Percentiles rank a stretch among this genome's conserved stretches.
These are phyloP conservation scores for Talaromyces verruculosus DNA, from an alignment of 2,329 filamentous ascomycete species.

Conservation along the genomic window DNA sequence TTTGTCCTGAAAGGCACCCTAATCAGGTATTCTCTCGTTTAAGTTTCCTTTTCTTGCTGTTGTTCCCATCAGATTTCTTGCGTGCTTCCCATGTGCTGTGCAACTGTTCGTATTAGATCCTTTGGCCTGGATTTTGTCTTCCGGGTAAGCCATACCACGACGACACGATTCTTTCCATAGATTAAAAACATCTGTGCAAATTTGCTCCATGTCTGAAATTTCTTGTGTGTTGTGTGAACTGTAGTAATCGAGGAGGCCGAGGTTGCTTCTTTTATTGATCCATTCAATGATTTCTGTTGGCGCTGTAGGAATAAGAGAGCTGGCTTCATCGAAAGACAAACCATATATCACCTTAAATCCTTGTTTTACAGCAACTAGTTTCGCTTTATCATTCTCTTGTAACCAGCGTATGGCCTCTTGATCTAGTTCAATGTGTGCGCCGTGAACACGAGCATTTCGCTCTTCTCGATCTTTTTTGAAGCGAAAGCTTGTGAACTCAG, in stretches of 20 bases:
- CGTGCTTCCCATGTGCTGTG: neutral
- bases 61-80: neutral
- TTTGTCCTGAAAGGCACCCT: too few relatives aligned
- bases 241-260: neutral
- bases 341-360: too few relatives aligned
- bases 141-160: neutral
- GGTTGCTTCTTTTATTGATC: constrained; percentile 1
- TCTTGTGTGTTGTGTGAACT: neutral
- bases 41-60: too few relatives aligned
- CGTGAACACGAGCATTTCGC: too few relatives aligned
- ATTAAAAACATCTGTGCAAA: neutral
- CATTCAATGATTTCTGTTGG: neutral
- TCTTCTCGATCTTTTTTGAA: neutral
- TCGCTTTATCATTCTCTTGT: too few relatives aligned
- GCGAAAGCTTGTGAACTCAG: neutral
- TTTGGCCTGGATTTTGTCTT: neutral
- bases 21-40: too few relatives aligned
- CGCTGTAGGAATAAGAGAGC: constrained; percentile 1
- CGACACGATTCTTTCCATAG: neutral
- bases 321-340: too few relatives aligned
- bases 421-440: too few relatives aligned
- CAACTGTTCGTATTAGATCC: neutral
- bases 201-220: constrained; percentile 3
- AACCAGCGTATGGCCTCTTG: too few relatives aligned
- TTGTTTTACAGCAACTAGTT: too few relatives aligned